Evolutionary conservation across 352 stramenopile species (phyloP).

Genomic region (Pythium biforme): DNA sequence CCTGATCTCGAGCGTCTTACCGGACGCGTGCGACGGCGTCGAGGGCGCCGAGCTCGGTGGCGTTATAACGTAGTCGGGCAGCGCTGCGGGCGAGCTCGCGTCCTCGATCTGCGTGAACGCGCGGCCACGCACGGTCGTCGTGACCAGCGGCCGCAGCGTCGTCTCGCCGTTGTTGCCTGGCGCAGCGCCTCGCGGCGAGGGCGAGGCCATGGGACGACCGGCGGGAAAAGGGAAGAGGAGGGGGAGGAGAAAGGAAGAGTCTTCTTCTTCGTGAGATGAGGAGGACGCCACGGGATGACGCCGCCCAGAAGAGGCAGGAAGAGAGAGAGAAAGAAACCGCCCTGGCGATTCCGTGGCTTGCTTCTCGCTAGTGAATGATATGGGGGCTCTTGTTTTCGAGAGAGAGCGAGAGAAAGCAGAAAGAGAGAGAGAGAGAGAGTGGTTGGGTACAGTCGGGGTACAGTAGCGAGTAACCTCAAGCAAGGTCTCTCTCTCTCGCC

Average conservation of each 20-base stretch:
- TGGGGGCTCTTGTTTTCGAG: no score
- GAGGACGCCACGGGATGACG: neutral
- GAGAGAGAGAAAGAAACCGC: neutral
- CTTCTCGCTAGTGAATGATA: no score
- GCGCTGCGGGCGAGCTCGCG: conserved; percentile 8
- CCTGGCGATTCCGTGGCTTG: no score
- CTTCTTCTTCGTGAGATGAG: neutral
- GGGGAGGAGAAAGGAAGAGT: neutral
- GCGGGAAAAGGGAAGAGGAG: neutral
- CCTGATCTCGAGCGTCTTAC: conserved; percentile 64
- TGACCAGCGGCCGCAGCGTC: conserved; percentile 8
- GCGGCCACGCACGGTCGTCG: conserved; percentile 23
- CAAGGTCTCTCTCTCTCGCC: neutral
- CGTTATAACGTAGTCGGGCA: conserved; percentile 14
- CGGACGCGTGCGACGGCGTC: conserved; percentile 12
- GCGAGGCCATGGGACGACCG: conserved; percentile 1
- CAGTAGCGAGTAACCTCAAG: conserved; percentile 24
- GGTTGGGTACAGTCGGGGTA: conserved; percentile 16
- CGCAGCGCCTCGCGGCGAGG: conserved; percentile 1
- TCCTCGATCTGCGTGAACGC: conserved; percentile 73
- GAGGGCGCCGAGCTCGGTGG: conserved; percentile 15
- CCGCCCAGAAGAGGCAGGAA: neutral
- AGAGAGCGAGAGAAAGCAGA: neutral
- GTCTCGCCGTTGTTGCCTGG: no score
- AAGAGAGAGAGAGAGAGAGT: neutral